Evolutionary conservation across 78 protist species (phyloP).

Genomic region (Dictyostelium brefeldianum): DNA sequence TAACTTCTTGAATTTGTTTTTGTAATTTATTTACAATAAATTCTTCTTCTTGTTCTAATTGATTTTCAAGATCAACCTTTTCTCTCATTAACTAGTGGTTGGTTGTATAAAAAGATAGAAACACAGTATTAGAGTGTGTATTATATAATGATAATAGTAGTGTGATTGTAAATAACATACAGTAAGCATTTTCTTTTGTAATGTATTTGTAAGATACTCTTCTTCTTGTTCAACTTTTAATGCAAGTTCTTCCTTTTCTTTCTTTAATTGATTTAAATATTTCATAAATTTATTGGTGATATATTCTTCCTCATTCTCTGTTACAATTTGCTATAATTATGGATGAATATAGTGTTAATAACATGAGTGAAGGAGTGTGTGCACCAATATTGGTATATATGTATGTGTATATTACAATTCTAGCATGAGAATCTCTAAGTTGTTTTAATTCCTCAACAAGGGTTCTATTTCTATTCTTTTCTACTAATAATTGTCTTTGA

Average conservation of each 20-base stretch:
- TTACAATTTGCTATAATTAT: conserved; percentile 57
- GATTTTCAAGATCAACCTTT: conserved; percentile 88
- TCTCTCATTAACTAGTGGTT: conserved; percentile 79
- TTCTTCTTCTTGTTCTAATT: conserved; percentile 91
- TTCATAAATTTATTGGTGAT: conserved; percentile 88
- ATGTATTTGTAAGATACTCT: conserved; percentile 84
- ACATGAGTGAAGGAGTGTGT: neutral
- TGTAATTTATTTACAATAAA: conserved; percentile 89
- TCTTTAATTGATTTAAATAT: conserved; percentile 69
- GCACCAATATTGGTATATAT: neutral
- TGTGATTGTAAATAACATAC: conserved; percentile 22
- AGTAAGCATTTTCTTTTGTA: conserved; percentile 80
- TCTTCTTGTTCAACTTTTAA: conserved; percentile 89
- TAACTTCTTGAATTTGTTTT: conserved; percentile 75
- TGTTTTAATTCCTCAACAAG: conserved; percentile 54
- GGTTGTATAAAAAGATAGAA: neutral
- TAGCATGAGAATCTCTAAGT: conserved; percentile 42
- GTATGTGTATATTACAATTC: conserved; percentile 32
- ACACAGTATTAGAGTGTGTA: neutral
- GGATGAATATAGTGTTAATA: neutral
- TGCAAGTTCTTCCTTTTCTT: conserved; percentile 84
- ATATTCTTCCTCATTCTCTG: conserved; percentile 90
- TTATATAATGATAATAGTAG: neutral
- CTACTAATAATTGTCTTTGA: conserved; percentile 34
- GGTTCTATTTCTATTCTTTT: conserved; percentile 40